Evolutionary conservation across 2,329 filamentous ascomycete genomes (phyloP), one percentile per base, ranked within the genome.

Genomic region (Monilinia fructigena): DNA sequence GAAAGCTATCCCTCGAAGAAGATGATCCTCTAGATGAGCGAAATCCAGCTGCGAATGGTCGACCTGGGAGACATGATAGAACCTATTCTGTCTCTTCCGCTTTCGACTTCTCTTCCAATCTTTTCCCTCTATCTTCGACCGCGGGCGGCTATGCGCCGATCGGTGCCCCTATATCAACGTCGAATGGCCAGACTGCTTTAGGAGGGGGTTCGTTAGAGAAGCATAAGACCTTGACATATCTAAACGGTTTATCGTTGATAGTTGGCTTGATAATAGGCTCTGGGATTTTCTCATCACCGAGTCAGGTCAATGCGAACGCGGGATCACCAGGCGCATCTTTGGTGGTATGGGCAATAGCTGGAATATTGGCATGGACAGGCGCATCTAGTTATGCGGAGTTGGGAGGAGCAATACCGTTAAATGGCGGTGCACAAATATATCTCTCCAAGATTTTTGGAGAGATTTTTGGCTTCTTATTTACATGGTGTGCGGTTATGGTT

Each of bases 381-480:
- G 94, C 92, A 0, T 90, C 93, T 31, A 97, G 92, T 72, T 99
- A 96, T 79, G 95, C 95, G 4, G 95, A 99, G 80, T 83, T 99
- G 6, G 95, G 95, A 68, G 94, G 95, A 52, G 93, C 95, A 0
- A 98, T 99, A 70, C 95, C 95, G 7, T 80, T 99, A 31, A 99
- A 98, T 76, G 95, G 95, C 66, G 95, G 95, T 5, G 86, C 95
- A 20, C 95, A 98, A 78, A 89, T 96, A 2, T 99, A 99, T 76
- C 82, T 99, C 54, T 89, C 92, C 71, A 98, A 98, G 80, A 99
- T 97, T 67, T 96, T 97, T 77, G 94, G 94, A 64, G 95, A 99
- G 79, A 82, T 97, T 74, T 86, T 88, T 1, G 95, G 95, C 0
- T 99, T 99, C 75, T 81, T 98, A 45, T 99, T 97, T 78, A 96